Percentiles rank a stretch among this genome's conserved stretches.
These are phyloP conservation scores for Xylaria sp. DNA, from an alignment of 2,329 filamentous ascomycete genomes.

Conservation along the genomic window DNA sequence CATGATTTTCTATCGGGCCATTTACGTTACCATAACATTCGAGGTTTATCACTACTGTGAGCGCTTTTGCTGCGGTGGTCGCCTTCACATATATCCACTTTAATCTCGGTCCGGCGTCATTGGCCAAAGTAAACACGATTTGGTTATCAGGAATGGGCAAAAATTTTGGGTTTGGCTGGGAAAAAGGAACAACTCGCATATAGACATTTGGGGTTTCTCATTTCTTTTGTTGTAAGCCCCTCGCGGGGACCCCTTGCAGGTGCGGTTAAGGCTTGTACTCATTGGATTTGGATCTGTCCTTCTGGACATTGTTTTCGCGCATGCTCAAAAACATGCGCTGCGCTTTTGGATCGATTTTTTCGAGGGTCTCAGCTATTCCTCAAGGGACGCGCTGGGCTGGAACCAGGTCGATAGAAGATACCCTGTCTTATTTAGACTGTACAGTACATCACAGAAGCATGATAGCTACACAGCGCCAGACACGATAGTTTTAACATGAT, in stretches of 20 bases:
- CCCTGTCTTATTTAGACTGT: constrained; percentile 52
- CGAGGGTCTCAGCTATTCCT: constrained; percentile 46
- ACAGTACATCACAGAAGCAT: constrained; percentile 49
- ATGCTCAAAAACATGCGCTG: constrained; percentile 29
- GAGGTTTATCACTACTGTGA: neutral
- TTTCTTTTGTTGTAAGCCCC: constrained; percentile 45
- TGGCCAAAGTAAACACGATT: constrained; percentile 38
- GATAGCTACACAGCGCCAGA: constrained; percentile 49
- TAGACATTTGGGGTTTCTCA: constrained; percentile 47
- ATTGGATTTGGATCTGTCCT: constrained; percentile 44
- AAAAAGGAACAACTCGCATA: constrained; percentile 51
- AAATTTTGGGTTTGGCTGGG: constrained; percentile 48
- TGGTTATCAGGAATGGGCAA: constrained; percentile 44
- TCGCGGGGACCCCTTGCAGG: constrained; percentile 42
- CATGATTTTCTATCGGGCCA: neutral
- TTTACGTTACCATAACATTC: neutral
- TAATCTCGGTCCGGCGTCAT: constrained; percentile 46
- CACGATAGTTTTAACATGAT: constrained; percentile 48
- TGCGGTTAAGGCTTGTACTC: constrained; percentile 47
- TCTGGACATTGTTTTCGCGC: constrained; percentile 40
- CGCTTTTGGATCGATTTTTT: constrained; percentile 38
- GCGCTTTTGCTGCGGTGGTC: neutral
- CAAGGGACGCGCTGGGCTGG: constrained; percentile 49
- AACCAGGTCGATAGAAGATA: constrained; percentile 53
- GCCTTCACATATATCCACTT: constrained; percentile 37